These are phyloP conservation scores for Allium fistulosum DNA, from an alignment of 106 monocot genomes.

Conservation along the genomic window DNA sequence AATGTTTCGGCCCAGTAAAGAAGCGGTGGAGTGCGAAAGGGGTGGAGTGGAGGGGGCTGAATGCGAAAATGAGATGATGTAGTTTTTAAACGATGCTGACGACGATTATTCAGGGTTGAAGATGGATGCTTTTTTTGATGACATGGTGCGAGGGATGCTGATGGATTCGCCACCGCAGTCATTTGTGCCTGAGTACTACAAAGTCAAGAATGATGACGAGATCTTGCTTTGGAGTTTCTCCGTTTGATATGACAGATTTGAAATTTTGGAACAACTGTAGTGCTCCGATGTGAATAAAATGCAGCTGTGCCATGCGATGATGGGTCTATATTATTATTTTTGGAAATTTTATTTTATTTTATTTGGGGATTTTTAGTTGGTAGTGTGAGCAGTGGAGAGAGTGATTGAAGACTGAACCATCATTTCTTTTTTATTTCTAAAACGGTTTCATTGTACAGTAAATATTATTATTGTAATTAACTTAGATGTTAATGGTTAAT, in stretches of 20 bases:
- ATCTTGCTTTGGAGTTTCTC: conserved; percentile 46
- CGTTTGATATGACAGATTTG: conserved; percentile 10
- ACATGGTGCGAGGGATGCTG: conserved; percentile 61
- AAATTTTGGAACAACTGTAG: no score
- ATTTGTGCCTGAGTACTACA: not conserved
- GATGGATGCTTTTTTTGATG: conserved; percentile 25
- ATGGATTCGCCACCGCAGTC: conserved; percentile 32
- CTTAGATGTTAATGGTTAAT: no score
- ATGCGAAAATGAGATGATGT: not conserved
- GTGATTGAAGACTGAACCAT: no score
- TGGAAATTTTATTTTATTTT: no score
- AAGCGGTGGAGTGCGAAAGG: not conserved
- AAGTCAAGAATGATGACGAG: conserved; percentile 14
- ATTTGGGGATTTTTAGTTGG: no score
- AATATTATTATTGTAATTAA: no score
- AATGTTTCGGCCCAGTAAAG: conserved; percentile 28
- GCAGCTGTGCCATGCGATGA: no score
- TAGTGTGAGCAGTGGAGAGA: no score
- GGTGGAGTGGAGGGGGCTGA: not conserved
- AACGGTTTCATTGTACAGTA: no score
- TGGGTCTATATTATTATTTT: no score
- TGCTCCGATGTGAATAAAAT: no score
- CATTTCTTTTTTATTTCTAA: no score
- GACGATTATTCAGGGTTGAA: not conserved
- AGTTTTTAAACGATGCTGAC: not conserved